Conservation (phyloP, 2,329 filamentous ascomycete genomes). For the Fonsecaea monophora region DNA sequence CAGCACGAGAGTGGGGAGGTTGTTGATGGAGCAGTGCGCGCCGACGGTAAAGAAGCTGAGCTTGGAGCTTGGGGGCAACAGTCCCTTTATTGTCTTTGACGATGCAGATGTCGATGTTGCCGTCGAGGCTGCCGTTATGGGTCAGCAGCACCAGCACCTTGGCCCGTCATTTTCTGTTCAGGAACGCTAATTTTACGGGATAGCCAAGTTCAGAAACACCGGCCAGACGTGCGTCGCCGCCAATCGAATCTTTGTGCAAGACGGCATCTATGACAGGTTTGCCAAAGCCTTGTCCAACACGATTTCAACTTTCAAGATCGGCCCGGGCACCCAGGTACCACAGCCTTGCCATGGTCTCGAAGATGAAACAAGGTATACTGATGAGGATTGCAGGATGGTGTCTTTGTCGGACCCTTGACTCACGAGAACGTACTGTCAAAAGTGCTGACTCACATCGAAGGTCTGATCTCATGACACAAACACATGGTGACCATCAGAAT, state of each 20-base stretch:
- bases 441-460: conserved; percentile 42
- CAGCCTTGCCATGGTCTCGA: background rate
- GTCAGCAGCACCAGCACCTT: background rate
- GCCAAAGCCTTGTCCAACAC: conserved; percentile 71
- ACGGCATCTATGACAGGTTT: conserved; percentile 77
- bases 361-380: background rate
- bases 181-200: background rate
- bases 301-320: conserved; percentile 75
- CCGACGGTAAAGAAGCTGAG: conserved; percentile 50
- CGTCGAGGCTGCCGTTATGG: conserved; percentile 26
- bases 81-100: conserved; percentile 51
- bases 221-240: conserved; percentile 56
- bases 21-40: conserved; percentile 43
- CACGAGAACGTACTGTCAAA: conserved; percentile 45
- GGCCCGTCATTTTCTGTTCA: too few species aligned
- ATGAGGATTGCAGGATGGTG: conserved; percentile 8
- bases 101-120: conserved; percentile 48
- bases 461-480: background rate
- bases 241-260: conserved; percentile 81
- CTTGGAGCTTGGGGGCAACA: conserved; percentile 54
- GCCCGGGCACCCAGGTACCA: conserved; percentile 43
- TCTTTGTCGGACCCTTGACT: conserved; percentile 13
- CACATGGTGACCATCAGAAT: background rate
- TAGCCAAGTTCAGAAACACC: conserved; percentile 33
- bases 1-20: conserved; percentile 43